Conservation (phyloP, 2,329 filamentous ascomycete species). For the Fusarium pilosicola region DNA sequence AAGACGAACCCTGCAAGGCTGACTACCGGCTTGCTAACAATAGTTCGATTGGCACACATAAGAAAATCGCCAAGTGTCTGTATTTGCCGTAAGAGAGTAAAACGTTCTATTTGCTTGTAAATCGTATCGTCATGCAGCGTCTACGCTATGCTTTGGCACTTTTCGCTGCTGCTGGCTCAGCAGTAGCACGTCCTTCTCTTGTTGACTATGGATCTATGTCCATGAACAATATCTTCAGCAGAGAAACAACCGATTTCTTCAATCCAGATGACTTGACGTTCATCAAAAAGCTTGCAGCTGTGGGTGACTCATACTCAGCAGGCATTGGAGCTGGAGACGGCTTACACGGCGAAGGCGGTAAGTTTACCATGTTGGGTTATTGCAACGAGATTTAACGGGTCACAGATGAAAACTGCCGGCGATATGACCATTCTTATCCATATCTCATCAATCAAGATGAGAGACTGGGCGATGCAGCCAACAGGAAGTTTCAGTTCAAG, state of each 20-base stretch:
- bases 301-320: constrained; percentile 27
- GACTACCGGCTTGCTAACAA: neutral
- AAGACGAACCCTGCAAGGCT: neutral
- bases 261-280: neutral
- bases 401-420: neutral
- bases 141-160: neutral
- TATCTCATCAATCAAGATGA: neutral
- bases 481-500: neutral
- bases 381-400: neutral
- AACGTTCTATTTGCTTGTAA: neutral
- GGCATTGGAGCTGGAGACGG: constrained; percentile 25
- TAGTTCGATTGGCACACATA: neutral
- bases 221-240: fast-evolving
- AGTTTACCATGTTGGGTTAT: neutral
- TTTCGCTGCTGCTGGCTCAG: neutral
- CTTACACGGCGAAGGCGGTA: neutral
- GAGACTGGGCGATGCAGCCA: neutral
- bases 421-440: constrained; percentile 15
- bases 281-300: constrained; percentile 13
- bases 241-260: fast-evolving
- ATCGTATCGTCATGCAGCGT: neutral
- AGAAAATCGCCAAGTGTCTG: neutral
- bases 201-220: neutral
- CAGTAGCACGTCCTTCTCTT: fast-evolving
- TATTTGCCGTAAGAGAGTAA: neutral